Conservation (phyloP, 768 basidiomycete genomes). For the Tricholoma bakamatsutake region DNA sequence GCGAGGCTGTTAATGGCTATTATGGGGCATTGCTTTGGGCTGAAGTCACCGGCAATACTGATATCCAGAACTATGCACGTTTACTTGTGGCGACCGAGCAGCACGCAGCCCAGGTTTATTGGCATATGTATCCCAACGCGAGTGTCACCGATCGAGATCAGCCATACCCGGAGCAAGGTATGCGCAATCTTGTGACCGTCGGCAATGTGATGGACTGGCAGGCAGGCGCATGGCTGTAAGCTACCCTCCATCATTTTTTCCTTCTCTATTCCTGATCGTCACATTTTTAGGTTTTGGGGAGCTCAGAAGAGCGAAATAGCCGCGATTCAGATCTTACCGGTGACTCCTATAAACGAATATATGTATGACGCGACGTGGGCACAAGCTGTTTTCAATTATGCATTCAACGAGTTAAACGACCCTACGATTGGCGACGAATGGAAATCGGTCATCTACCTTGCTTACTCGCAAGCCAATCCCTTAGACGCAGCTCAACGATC, state of each 20-base stretch:
- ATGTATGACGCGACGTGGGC: conserved; percentile 28
- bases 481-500: conserved; percentile 22
- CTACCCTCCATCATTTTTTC: neutral
- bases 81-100: conserved; percentile 29
- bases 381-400: conserved; percentile 22
- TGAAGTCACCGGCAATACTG: conserved; percentile 22
- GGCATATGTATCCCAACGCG: conserved; percentile 30
- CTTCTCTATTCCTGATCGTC: neutral
- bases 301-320: conserved; percentile 26
- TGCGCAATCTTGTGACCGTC: conserved; percentile 26
- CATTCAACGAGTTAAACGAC: conserved; percentile 21
- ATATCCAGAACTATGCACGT: conserved; percentile 27
- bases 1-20: conserved; percentile 30
- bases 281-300: conserved; percentile 25
- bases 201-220: conserved; percentile 32
- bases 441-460: conserved; percentile 30
- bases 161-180: conserved; percentile 26
- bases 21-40: conserved; percentile 31
- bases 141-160: conserved; percentile 25
- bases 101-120: conserved; percentile 28
- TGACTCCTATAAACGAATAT: conserved; percentile 29
- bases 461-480: conserved; percentile 24
- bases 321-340: conserved; percentile 30
- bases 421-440: conserved; percentile 24
- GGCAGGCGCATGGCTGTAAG: conserved; percentile 31